A percentile compares a stretch with the other conserved stretches of the same genome.
Conservation (phyloP, 805 yeast genomes). For the Candida pini region DNA sequence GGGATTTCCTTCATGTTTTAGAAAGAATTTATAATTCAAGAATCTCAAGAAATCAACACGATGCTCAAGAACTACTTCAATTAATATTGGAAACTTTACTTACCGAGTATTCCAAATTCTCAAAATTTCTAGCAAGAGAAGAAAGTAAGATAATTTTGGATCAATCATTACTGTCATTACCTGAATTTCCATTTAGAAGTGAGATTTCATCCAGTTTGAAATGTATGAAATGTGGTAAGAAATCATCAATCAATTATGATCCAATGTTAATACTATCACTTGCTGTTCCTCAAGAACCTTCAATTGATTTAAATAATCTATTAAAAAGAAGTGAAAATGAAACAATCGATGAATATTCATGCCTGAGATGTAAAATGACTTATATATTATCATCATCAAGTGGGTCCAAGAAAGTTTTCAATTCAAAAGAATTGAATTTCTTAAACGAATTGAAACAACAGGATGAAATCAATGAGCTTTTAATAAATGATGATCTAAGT, state of each 20-base stretch:
- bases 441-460: conserved; percentile 33
- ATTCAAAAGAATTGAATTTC: conserved; percentile 26
- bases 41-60: conserved; percentile 81
- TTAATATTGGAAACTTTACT: conserved; percentile 72
- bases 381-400: conserved; percentile 34
- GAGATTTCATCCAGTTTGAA: conserved; percentile 57
- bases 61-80: conserved; percentile 90
- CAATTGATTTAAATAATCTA: conserved; percentile 40
- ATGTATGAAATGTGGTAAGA: conserved; percentile 61
- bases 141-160: conserved; percentile 50
- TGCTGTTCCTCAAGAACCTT: conserved; percentile 56
- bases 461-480: conserved; percentile 31
- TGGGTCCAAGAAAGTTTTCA: conserved; percentile 10
- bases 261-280: conserved; percentile 70
- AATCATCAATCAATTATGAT: conserved; percentile 51
- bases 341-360: conserved; percentile 73
- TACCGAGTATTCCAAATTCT: conserved; percentile 48
- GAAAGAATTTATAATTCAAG: conserved; percentile 69
- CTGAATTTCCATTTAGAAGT: conserved; percentile 73
- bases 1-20: conserved; percentile 70
- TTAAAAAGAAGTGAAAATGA: conserved; percentile 56
- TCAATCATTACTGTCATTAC: conserved; percentile 28
- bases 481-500: conserved; percentile 64
- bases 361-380: conserved; percentile 60
- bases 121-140: conserved; percentile 23